Percentiles rank a stretch among this genome's conserved stretches.
These are phyloP conservation scores for Limnanthes douglasii DNA, from an alignment of 345 rosid species.

Conservation along the genomic window DNA sequence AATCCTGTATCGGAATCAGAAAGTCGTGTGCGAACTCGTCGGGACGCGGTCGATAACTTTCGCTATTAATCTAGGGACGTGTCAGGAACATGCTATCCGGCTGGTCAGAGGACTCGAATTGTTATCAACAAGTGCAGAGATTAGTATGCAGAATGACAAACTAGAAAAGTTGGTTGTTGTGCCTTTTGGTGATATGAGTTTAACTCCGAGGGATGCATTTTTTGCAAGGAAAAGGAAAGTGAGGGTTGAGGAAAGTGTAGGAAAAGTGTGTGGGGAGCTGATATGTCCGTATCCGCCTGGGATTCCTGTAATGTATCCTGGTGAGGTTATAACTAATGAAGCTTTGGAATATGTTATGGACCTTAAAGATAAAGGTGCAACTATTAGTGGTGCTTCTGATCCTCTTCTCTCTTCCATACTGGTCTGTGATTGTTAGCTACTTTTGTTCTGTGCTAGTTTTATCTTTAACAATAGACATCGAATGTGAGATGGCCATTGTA, in stretches of 20 bases:
- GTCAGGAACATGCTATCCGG: conserved; percentile 22
- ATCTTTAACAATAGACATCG: no score
- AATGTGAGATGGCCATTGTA: no score
- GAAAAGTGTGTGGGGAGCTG: no score
- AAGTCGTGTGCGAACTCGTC: conserved; percentile 31
- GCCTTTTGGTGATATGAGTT: no score
- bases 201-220: no score
- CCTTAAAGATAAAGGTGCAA: conserved; percentile 21
- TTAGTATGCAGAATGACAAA: no score
- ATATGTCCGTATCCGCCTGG: conserved; percentile 57
- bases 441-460: no score
- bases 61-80: conserved; percentile 38
- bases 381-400: conserved; percentile 39
- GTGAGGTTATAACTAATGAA: conserved; percentile 26
- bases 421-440: conserved; percentile 12
- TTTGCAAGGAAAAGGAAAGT: no score
- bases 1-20: conserved; percentile 17
- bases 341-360: conserved; percentile 29
- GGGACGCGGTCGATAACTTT: conserved; percentile 25
- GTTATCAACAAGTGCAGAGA: conserved; percentile 14
- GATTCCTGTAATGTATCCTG: conserved; percentile 35
- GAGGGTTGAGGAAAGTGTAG: no score
- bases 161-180: no score
- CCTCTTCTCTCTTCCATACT: conserved; percentile 28
- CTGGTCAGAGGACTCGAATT: conserved; percentile 24